These are phyloP conservation scores for Eimeria necatrix DNA, from an alignment of 169 alveolate genomes.

Conservation along the genomic window DNA sequence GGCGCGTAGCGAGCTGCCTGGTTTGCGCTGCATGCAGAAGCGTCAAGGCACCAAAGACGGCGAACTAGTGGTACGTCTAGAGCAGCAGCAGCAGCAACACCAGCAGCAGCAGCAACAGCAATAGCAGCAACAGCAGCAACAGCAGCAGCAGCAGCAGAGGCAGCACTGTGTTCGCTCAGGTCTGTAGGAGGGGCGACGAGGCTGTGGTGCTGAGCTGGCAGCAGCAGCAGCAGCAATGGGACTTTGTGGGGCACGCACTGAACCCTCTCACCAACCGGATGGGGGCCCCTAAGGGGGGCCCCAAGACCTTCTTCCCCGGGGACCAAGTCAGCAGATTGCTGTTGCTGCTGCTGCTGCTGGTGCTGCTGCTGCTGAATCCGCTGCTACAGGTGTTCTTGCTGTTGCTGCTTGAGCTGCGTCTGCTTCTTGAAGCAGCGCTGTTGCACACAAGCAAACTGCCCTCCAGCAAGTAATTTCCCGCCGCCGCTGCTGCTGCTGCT, in stretches of 20 bases:
- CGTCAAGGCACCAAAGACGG: constrained; percentile 23
- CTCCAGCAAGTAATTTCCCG: background rate
- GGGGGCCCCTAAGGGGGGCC: background rate
- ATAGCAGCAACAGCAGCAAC: constrained; percentile 16
- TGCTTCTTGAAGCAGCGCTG: background rate
- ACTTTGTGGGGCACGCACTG: background rate
- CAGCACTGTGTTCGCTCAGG: background rate
- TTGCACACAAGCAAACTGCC: background rate
- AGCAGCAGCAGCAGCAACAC: background rate
- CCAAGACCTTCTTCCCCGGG: constrained; percentile 7
- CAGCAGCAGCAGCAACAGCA: constrained; percentile 43
- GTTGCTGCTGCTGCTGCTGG: constrained; percentile 27
- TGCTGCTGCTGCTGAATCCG: background rate
- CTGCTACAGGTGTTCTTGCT: background rate
- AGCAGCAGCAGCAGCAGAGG: constrained; percentile 11
- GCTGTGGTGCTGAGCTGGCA: constrained; percentile 20
- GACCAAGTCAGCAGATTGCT: constrained; percentile 10
- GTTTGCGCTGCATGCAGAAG: background rate
- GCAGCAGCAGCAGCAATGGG: constrained; percentile 69
- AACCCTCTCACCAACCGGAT: background rate
- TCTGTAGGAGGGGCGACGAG: constrained; percentile 23
- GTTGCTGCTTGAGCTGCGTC: background rate
- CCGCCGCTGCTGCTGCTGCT: constrained; percentile 35
- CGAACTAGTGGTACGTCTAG: constrained; percentile 2
- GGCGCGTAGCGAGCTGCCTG: background rate